Evolutionary conservation across 805 yeast genomes (phyloP), one percentile per base, ranked within the genome.

Genomic region (Sungouiozyma intestinalis): DNA sequence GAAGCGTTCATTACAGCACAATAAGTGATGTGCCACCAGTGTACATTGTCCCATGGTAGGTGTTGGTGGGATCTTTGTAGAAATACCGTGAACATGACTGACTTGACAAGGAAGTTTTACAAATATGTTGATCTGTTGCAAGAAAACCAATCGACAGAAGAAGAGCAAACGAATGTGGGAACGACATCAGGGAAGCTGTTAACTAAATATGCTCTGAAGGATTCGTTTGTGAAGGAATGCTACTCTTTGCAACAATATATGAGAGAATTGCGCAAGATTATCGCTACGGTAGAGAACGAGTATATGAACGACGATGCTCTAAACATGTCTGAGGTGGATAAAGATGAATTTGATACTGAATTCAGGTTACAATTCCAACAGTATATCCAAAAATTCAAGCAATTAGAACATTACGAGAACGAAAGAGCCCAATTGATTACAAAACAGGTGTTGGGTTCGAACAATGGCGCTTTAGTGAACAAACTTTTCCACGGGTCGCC

Each of bases 261-360:
- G 3, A 39, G 38, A 11, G 66, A 62, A 36, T 50, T 66, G 17
- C 48, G 50, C 17, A 48, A 45, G 15, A 55, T 64, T 2, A 38
- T 66, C 1, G 40, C 27, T 14, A 42, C 51, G 2, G 47, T 64
- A 3, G 56, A 53, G 31, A 45, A 59, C 0, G 48, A 54, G 21
- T 68, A 66, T 40, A 41, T 57, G 37, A 43, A 46, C 38, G 51
- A 48, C 38, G 40, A 40, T 37, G 55, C 40, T 40, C 40, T 42
- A 14, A 40, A 39, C 40, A 63, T 74, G 55, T 51, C 69, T 19
- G 66, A 68, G 24, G 65, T 60, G 8, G 79, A 76, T 33, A 73
- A 76, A 50, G 75, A 76, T 45, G 66, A 68, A 32, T 67, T 78
- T 17, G 83, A 77, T 48, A 71, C 74, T 38, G 77, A 76, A 44